These are phyloP conservation scores for Alternaria novae-zelandiae DNA, from an alignment of 2,329 filamentous ascomycete genomes.

Conservation along the genomic window DNA sequence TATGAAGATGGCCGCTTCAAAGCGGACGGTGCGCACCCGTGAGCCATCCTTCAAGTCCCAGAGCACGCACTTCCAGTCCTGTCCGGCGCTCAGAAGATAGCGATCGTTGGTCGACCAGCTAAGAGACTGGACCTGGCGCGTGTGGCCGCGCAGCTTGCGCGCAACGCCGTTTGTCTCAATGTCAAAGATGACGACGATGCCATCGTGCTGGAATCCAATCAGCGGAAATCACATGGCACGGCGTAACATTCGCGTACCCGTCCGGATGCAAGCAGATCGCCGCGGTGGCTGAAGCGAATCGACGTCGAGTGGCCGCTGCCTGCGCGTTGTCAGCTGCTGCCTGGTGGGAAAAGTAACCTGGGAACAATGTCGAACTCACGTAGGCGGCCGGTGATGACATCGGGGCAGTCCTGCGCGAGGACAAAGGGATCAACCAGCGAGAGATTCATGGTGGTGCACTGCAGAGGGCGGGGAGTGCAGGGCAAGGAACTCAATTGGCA, in stretches of 20 bases:
- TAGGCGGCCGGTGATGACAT: slow-evolving; percentile 85
- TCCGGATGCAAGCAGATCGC: slow-evolving; percentile 93
- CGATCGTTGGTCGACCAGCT: slow-evolving; percentile 94
- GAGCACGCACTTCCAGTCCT: slow-evolving; percentile 95
- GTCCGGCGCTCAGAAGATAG: slow-evolving; percentile 89
- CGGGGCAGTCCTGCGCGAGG: slow-evolving; percentile 83
- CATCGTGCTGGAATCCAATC: slow-evolving; percentile 66
- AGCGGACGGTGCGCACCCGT: slow-evolving; percentile 82
- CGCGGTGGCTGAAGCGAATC: slow-evolving; percentile 88
- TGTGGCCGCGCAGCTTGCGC: slow-evolving; percentile 91
- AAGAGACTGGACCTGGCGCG: slow-evolving; percentile 88
- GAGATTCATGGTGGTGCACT: slow-evolving; percentile 66
- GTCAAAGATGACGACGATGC: slow-evolving; percentile 94
- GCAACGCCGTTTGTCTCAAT: slow-evolving; percentile 97
- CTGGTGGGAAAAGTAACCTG: slow-evolving; percentile 58
- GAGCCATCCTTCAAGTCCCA: slow-evolving; percentile 85
- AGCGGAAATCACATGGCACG: slow-evolving; percentile 23
- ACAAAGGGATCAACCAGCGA: slow-evolving; percentile 75
- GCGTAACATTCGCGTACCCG: slow-evolving; percentile 62
- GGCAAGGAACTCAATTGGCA: slow-evolving; percentile 20
- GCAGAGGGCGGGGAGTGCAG: slow-evolving; percentile 19
- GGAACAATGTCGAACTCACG: slow-evolving; percentile 64
- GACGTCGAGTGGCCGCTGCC: slow-evolving; percentile 69
- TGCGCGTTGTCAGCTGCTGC: slow-evolving; percentile 39
- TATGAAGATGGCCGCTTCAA: slow-evolving; percentile 92